Evolutionary conservation across 768 basidiomycete genomes (phyloP).

Genomic region (Termitomyces sp.): DNA sequence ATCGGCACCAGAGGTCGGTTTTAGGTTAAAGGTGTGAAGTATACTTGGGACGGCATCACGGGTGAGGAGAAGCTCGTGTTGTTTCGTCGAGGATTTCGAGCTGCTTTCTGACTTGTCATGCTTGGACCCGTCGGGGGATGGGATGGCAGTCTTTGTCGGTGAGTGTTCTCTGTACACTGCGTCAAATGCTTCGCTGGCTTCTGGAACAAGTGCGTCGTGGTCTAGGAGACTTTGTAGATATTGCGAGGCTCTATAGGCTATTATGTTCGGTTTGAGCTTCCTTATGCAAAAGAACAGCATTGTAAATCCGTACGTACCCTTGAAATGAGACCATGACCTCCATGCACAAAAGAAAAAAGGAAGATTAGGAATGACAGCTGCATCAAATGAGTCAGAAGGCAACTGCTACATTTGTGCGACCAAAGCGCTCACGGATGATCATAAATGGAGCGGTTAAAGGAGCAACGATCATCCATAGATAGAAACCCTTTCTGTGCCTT

Average conservation of each 20-base stretch:
- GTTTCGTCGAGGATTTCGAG: background rate
- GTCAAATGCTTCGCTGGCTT: slow-evolving; percentile 51
- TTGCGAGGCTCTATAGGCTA: slow-evolving; percentile 67
- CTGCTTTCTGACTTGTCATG: slow-evolving; percentile 1
- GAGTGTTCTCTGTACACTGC: slow-evolving; percentile 37
- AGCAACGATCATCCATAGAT: slow-evolving; percentile 55
- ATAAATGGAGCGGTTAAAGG: slow-evolving; percentile 75
- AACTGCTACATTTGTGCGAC: background rate
- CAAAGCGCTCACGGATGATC: slow-evolving; percentile 57
- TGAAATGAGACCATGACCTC: slow-evolving; percentile 83
- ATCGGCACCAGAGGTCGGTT: slow-evolving; percentile 38
- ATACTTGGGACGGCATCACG: slow-evolving; percentile 51
- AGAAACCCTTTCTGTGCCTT: slow-evolving; percentile 60
- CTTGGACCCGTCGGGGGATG: background rate
- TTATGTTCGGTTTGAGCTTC: background rate
- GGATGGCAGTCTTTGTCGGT: slow-evolving; percentile 2
- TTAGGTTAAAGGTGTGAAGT: slow-evolving; percentile 37
- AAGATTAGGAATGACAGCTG: slow-evolving; percentile 77
- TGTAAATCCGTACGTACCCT: slow-evolving; percentile 41
- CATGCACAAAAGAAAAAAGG: slow-evolving; percentile 84
- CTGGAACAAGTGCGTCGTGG: slow-evolving; percentile 48
- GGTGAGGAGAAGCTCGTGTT: slow-evolving; percentile 38
- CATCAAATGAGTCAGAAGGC: background rate
- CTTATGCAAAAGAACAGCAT: background rate
- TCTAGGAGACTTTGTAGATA: slow-evolving; percentile 60